These are phyloP conservation scores for Pistacia vera DNA, from an alignment of 345 rosid genomes.

Conservation along the genomic window DNA sequence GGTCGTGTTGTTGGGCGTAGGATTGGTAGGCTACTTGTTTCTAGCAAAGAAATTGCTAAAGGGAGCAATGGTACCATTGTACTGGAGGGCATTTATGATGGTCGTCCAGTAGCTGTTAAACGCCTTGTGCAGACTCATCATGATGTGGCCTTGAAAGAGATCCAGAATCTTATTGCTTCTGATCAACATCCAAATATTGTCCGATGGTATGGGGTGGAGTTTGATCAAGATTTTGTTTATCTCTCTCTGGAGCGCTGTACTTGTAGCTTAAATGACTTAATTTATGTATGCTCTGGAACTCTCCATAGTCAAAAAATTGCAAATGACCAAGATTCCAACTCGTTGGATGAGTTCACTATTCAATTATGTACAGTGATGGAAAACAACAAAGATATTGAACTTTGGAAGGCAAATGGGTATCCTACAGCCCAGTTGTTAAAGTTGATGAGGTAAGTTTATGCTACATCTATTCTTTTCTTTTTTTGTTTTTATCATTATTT, in stretches of 20 bases:
- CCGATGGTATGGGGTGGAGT: conserved; percentile 72
- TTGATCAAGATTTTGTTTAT: conserved; percentile 68
- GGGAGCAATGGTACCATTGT: conserved; percentile 74
- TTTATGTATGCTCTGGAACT: conserved; percentile 40
- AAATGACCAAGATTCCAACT: conserved; percentile 23
- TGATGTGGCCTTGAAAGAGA: conserved; percentile 69
- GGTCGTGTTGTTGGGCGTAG: conserved; percentile 39
- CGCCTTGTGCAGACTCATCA: conserved; percentile 71
- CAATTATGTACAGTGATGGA: conserved; percentile 36
- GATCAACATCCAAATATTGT: conserved; percentile 77
- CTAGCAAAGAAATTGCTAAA: conserved; percentile 59
- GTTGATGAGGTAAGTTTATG: conserved; percentile 57
- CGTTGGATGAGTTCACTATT: conserved; percentile 26
- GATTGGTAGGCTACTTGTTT: conserved; percentile 59
- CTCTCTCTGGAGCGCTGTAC: conserved; percentile 67
- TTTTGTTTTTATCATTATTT: neutral
- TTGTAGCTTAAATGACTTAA: conserved; percentile 68
- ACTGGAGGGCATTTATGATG: conserved; percentile 64
- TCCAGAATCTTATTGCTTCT: conserved; percentile 68
- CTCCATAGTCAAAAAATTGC: conserved; percentile 37
- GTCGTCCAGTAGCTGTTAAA: conserved; percentile 67
- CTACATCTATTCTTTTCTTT: neutral
- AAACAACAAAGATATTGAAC: conserved; percentile 39
- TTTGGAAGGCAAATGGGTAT: conserved; percentile 65
- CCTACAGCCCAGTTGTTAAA: conserved; percentile 62